Conservation (phyloP, 2,329 filamentous ascomycete species). For the Pestalotiopsis sp. region DNA sequence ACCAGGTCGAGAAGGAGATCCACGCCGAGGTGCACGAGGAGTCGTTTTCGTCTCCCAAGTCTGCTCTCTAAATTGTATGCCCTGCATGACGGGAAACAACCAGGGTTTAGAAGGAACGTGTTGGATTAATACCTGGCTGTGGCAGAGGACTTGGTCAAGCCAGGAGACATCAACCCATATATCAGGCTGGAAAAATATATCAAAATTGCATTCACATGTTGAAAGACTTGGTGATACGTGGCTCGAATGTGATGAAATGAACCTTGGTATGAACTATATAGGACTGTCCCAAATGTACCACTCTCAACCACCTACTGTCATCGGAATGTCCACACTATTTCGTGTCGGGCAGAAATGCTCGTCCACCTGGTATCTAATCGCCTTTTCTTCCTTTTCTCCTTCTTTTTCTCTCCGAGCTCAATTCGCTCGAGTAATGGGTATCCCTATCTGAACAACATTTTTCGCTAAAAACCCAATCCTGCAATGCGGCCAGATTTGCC, state of each 20-base stretch:
- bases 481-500: neutral
- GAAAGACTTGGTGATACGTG: neutral
- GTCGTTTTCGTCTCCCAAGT: slow-evolving; percentile 28
- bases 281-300: too few relatives aligned
- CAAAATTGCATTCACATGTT: neutral
- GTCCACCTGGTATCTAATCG: neutral
- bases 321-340: too few relatives aligned
- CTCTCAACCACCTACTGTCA: too few relatives aligned
- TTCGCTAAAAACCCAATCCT: neutral
- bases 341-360: too few relatives aligned
- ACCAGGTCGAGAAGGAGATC: slow-evolving; percentile 59
- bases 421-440: neutral
- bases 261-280: neutral
- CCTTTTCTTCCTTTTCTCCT: too few relatives aligned
- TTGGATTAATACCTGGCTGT: neutral
- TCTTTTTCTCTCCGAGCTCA: neutral
- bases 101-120: neutral
- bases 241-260: neutral
- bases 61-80: slow-evolving; percentile 9
- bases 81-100: neutral
- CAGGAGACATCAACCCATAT: neutral
- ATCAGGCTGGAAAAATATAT: neutral
- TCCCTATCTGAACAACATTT: neutral
- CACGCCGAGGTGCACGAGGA: slow-evolving; percentile 37
- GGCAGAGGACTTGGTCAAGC: neutral